Base-by-base conservation (phyloP, 192 early-diverging fungal species). In the Coemansia sp. region DNA sequence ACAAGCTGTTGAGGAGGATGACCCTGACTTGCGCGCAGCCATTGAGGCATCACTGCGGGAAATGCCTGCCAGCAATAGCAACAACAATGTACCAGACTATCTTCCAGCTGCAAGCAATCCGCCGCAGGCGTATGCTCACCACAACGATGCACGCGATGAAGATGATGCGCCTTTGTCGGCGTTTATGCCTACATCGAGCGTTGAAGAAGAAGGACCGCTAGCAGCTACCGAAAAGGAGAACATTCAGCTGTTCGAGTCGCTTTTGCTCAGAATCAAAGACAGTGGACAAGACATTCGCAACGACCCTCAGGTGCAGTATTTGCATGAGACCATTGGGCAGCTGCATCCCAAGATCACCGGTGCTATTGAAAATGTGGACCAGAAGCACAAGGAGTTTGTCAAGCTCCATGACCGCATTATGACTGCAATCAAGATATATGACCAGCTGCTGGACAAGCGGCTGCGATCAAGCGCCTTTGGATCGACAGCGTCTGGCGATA, bases 301-400 rank as follows among this genome's bases (percentile, higher is more conserved):
- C 43, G 84, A 94, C 51, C 83, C 84, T 6, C 90, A 93, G 76
- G 66, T 94, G 36, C 90, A 90, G 56, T 80, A 81, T 40, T 81
- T 97, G 16, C 90, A 94, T 63, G 87, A 82, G n/a, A 88, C 88
- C 79, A 92, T 98, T 32, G 85, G 85, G 6, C 80, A 89, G 46
- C 69, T 97, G 11, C 92, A 91, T 55, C 91, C 88, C 8, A 93
- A 93, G 65, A 80, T 98, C 8, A 77, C 85, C 6, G 80, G 81
- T 28, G 85, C 75, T 23, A 69, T 96, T 16, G 85, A 89, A 16
- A 86, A 85, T 21, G 84, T 90, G 3, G 86, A 81, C 28, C 75
- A 81, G 44, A 94, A 92, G 60, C 93, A 96, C 64, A 83, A 79
- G 56, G 69, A 83, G 42, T 85, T 91, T 47, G 81, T 86, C 39